Conservation (phyloP, 805 yeast genomes). For the Starmerella apis region DNA sequence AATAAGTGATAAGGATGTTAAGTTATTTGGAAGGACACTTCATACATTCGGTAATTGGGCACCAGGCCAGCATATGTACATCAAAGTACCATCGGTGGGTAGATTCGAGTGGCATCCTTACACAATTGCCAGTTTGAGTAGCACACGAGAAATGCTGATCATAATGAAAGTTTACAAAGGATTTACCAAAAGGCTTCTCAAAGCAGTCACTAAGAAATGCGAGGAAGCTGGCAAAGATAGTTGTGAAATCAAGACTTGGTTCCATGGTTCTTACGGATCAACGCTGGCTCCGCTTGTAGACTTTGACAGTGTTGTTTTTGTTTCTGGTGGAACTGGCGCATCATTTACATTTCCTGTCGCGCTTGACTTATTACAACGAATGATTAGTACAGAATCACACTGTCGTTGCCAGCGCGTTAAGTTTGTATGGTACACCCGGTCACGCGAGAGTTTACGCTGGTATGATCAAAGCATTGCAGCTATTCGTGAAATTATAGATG, state of each 20-base stretch:
- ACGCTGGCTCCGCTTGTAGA: not conserved
- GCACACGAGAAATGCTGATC: slow-evolving; percentile 2
- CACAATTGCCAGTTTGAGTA: not conserved
- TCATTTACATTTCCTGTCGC: slow-evolving; percentile 2
- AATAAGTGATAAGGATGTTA: not conserved
- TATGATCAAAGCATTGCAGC: not conserved
- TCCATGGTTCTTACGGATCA: slow-evolving; percentile 4
- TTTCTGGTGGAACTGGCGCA: slow-evolving; percentile 3
- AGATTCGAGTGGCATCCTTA: slow-evolving; percentile 7
- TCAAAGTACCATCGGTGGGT: slow-evolving; percentile 2
- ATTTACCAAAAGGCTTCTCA: not conserved
- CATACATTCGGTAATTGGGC: slow-evolving; percentile 1
- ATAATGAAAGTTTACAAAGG: slow-evolving; percentile 6
- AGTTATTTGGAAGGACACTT: not conserved
- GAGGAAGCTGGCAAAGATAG: not conserved
- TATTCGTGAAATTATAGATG: not conserved
- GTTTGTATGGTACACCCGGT: slow-evolving; percentile 3
- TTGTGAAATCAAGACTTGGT: slow-evolving; percentile 4
- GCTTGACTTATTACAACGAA: not conserved
- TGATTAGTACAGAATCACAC: not conserved
- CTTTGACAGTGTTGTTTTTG: not conserved
- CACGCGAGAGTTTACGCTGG: not conserved
- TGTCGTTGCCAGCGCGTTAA: not conserved
- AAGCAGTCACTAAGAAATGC: not conserved
- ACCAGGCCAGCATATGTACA: slow-evolving; percentile 4